Conservation (phyloP, 1,284 basidiomycete genomes). For the Mycosarcoma maydis region DNA sequence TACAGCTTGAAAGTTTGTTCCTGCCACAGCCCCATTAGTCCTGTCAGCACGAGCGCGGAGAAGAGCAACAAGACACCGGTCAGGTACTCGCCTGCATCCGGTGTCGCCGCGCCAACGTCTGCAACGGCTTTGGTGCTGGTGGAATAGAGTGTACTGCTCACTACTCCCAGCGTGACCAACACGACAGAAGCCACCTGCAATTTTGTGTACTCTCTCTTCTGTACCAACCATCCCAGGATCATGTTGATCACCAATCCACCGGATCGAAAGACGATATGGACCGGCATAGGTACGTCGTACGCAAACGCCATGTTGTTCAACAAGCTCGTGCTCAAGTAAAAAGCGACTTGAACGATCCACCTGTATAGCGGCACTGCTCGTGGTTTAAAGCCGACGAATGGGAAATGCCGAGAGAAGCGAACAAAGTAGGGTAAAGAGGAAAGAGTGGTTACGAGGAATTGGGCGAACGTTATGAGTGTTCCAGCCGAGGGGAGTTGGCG, state of each 20-base stretch:
- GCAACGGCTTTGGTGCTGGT: constrained; percentile 48
- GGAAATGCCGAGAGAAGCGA: constrained; percentile 1
- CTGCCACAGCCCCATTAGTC: constrained; percentile 84
- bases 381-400: constrained; percentile 16
- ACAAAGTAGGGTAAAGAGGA: constrained; percentile 51
- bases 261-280: constrained; percentile 93
- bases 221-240: constrained; percentile 76
- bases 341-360: constrained; percentile 81
- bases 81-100: constrained; percentile 70
- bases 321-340: constrained; percentile 83
- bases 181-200: constrained; percentile 73
- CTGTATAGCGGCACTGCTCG: constrained; percentile 75
- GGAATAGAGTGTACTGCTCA: constrained; percentile 80
- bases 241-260: constrained; percentile 86
- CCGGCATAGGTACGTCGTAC: constrained; percentile 82
- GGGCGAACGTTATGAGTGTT: constrained; percentile 62
- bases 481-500: constrained; percentile 53
- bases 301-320: constrained; percentile 92
- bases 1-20: constrained; percentile 81
- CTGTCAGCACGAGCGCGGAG: constrained; percentile 81
- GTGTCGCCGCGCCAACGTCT: not conserved
- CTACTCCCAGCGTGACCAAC: constrained; percentile 81
- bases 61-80: constrained; percentile 79
- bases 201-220: constrained; percentile 63
- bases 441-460: constrained; percentile 59